Conservation (phyloP, 139 green algal genomes). For the Chlamydomonas schloesseri region DNA sequence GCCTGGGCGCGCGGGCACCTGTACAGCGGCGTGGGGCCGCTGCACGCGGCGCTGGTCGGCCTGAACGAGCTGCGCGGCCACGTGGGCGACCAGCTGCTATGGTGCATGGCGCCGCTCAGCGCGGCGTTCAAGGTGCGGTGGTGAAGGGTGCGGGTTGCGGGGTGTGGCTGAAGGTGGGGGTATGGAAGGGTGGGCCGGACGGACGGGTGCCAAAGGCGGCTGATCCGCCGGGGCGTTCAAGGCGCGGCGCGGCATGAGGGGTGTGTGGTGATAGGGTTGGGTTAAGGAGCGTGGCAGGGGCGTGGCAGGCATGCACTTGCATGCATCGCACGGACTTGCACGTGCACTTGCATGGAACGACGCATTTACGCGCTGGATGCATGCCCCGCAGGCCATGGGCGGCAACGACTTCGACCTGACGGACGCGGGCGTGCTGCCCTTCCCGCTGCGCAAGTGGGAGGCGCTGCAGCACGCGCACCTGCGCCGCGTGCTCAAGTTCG, state of each 20-base stretch:
- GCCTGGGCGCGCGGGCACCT: slow-evolving; percentile 46
- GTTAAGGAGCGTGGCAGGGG: no score
- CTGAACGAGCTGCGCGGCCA: slow-evolving; percentile 43
- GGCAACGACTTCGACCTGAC: slow-evolving; percentile 43
- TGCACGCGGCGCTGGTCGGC: slow-evolving; percentile 40
- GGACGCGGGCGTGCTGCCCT: slow-evolving; percentile 58
- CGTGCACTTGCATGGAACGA: no score
- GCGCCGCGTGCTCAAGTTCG: slow-evolving; percentile 51
- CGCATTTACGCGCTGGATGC: no score
- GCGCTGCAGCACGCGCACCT: slow-evolving; percentile 67
- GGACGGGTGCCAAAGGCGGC: no score
- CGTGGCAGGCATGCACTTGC: no score
- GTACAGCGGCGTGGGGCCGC: slow-evolving; percentile 39
- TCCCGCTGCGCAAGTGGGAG: slow-evolving; percentile 54
- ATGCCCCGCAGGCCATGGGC: slow-evolving; percentile 1
- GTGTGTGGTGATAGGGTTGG: no score
- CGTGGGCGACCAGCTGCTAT: slow-evolving; percentile 55
- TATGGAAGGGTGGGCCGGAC: no score
- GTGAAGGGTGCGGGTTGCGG: not conserved
- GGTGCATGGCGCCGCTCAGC: slow-evolving; percentile 46
- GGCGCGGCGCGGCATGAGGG: no score
- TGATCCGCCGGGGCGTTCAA: no score
- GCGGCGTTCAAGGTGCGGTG: slow-evolving; percentile 48
- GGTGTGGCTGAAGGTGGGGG: no score
- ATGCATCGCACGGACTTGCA: no score